These are phyloP conservation scores for Cetraspora pellucida DNA, from an alignment of 192 early-diverging fungal genomes.

Conservation along the genomic window DNA sequence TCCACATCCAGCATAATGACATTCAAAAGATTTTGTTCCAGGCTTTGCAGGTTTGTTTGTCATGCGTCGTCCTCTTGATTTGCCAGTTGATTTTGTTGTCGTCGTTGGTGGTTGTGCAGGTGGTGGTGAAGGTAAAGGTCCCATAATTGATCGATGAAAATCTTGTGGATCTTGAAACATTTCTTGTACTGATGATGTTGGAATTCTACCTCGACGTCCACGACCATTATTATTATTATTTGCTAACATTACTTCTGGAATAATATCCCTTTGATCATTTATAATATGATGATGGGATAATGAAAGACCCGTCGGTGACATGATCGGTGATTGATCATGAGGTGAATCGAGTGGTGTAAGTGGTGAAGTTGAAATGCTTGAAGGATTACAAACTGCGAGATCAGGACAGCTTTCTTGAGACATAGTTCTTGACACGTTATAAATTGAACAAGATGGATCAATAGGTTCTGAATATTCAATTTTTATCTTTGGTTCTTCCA, in stretches of 20 bases:
- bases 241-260: background rate
- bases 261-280: background rate
- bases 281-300: background rate
- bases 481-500: constrained; percentile 29
- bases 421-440: constrained; percentile 18
- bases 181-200: background rate
- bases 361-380: background rate
- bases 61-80: constrained; percentile 58
- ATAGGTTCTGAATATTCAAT: background rate
- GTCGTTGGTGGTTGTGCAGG: constrained; percentile 17
- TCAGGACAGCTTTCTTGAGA: background rate
- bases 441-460: background rate
- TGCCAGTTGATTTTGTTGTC: constrained; percentile 40
- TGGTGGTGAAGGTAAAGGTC: constrained; percentile 20
- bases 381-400: background rate
- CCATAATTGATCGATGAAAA: background rate
- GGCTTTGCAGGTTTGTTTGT: constrained; percentile 51
- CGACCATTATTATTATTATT: background rate
- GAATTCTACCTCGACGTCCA: background rate
- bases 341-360: constrained; percentile 18
- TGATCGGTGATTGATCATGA: constrained; percentile 27
- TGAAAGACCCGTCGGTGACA: background rate
- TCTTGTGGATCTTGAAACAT: constrained; percentile 22
- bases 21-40: constrained; percentile 58
- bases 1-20: constrained; percentile 57